Evolutionary conservation across 768 basidiomycete species (phyloP).

Genomic region (Cantharellus anzutake): DNA sequence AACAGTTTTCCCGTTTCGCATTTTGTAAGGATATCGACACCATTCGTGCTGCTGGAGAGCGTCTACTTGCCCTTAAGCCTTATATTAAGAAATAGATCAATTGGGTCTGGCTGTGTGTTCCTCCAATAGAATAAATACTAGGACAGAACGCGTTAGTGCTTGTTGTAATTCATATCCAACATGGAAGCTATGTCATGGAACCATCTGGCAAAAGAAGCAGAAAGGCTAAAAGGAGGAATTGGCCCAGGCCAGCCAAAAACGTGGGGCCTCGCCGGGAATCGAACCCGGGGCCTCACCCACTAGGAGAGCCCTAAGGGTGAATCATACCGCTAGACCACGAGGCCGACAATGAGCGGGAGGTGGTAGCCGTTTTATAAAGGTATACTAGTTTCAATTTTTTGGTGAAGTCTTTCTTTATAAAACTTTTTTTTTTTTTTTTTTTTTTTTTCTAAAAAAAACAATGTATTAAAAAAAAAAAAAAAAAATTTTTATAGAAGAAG

Average conservation of each 20-base stretch:
- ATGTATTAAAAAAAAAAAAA: background rate
- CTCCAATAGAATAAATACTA: no score
- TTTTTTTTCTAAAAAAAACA: background rate
- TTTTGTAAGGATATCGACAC: conserved; percentile 94
- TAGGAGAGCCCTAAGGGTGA: background rate
- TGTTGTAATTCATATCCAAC: no score
- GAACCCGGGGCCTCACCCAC: background rate
- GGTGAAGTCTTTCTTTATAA: background rate
- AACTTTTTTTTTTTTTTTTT: background rate
- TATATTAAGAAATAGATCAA: background rate
- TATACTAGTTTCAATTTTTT: background rate
- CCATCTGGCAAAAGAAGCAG: background rate
- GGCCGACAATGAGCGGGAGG: background rate
- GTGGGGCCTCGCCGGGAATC: background rate
- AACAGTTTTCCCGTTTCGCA: conserved; percentile 72
- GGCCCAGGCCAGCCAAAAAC: background rate
- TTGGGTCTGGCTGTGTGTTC: no score
- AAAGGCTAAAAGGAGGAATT: background rate
- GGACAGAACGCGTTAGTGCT: no score
- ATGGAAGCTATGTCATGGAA: no score
- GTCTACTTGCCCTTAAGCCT: conserved; percentile 23
- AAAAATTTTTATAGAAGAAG: background rate
- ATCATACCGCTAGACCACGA: background rate
- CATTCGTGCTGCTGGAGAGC: conserved; percentile 58
- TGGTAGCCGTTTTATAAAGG: background rate